Percentiles rank a stretch among this genome's conserved stretches.
Conservation (phyloP, 345 rosid genomes). For the Combretum micranthum region DNA sequence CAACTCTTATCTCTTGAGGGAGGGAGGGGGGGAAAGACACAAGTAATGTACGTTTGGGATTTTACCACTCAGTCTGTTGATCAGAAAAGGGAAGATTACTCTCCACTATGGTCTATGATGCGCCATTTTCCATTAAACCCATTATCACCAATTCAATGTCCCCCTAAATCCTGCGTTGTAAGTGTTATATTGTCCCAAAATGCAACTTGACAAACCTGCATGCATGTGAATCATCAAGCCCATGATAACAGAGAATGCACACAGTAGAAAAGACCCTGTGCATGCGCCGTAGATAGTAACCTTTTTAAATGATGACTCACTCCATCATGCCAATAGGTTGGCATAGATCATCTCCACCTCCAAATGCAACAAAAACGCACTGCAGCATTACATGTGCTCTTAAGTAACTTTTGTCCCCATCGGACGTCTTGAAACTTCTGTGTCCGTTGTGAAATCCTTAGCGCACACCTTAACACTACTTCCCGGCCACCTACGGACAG, state of each 20-base stretch:
- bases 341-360: slow-evolving; percentile 96
- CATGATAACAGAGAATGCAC: neutral
- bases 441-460: slow-evolving; percentile 76
- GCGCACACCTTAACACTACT: slow-evolving; percentile 51
- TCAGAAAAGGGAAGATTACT: slow-evolving; percentile 76
- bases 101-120: slow-evolving; percentile 62
- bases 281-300: slow-evolving; percentile 29
- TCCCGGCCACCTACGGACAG: slow-evolving; percentile 54
- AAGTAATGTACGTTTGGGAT: slow-evolving; percentile 71
- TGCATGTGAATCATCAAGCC: slow-evolving; percentile 15
- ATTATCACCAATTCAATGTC: slow-evolving; percentile 45
- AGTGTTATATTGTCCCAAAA: slow-evolving; percentile 93
- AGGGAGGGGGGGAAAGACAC: no score
- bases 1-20: no score
- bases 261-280: slow-evolving; percentile 7
- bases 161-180: slow-evolving; percentile 58
- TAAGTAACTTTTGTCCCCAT: slow-evolving; percentile 63
- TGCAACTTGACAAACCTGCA: slow-evolving; percentile 91
- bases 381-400: slow-evolving; percentile 44
- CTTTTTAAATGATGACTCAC: slow-evolving; percentile 56
- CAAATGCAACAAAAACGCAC: slow-evolving; percentile 94
- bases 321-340: slow-evolving; percentile 85
- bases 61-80: slow-evolving; percentile 92
- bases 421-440: slow-evolving; percentile 72
- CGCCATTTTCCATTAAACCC: slow-evolving; percentile 78